Evolutionary conservation across 148 eudicot genomes (phyloP).

Genomic region (Salicornia ramosissima): DNA sequence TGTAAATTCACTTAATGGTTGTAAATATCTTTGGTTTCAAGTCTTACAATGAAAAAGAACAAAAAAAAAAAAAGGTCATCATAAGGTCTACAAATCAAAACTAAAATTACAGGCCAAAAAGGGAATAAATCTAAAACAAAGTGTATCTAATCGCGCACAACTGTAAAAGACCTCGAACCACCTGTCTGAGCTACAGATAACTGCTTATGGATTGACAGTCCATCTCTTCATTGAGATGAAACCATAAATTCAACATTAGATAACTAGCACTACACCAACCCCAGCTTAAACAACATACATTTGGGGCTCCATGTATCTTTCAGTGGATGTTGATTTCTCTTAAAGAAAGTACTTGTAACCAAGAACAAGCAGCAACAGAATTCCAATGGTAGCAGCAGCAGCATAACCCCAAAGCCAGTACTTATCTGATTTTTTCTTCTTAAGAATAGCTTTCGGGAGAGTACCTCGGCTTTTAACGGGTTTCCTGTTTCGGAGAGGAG

Average conservation of each 20-base stretch:
- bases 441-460: conserved; percentile 53
- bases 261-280: conserved; percentile 14
- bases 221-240: conserved; percentile 20
- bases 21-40: neutral
- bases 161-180: conserved; percentile 4
- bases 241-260: conserved; percentile 10
- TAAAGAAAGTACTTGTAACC: conserved; percentile 40
- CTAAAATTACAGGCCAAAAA: neutral
- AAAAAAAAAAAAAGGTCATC: too few relatives aligned
- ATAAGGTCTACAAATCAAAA: too few relatives aligned
- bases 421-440: conserved; percentile 61
- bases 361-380: conserved; percentile 40
- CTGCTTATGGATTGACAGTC: conserved; percentile 28
- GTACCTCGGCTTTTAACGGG: conserved; percentile 43
- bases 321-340: conserved; percentile 2
- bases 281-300: conserved; percentile 5
- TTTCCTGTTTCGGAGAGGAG: conserved; percentile 29
- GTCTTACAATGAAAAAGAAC: neutral
- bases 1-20: conserved; percentile 8
- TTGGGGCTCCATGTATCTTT: neutral
- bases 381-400: conserved; percentile 33
- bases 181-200: conserved; percentile 27
- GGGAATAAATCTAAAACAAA: conserved; percentile 9
- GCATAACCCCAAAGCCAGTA: conserved; percentile 60
- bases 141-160: conserved; percentile 14